These are phyloP conservation scores for Phytophthora colocasiae DNA, from an alignment of 352 stramenopile species.

Conservation along the genomic window DNA sequence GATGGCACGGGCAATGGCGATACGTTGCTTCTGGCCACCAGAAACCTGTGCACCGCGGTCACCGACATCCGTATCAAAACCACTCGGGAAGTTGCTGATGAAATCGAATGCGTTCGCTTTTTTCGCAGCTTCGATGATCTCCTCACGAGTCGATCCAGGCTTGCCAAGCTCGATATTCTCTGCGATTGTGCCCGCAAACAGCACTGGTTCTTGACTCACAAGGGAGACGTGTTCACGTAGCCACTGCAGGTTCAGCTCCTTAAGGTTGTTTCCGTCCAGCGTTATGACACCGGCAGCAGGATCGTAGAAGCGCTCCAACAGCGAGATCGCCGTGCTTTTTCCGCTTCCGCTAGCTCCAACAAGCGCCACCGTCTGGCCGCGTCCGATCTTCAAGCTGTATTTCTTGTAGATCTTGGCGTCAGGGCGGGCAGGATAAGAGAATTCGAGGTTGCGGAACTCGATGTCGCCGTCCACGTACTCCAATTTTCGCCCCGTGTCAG, in stretches of 20 bases:
- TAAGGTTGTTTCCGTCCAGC: conserved; percentile 39
- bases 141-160: conserved; percentile 37
- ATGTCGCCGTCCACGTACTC: conserved; percentile 41
- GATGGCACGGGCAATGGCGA: conserved; percentile 45
- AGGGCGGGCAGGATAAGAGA: conserved; percentile 42
- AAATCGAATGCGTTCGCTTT: conserved; percentile 51
- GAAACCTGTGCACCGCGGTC: conserved; percentile 46
- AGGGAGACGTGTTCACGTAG: conserved; percentile 43
- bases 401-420: conserved; percentile 54
- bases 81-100: conserved; percentile 40
- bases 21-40: conserved; percentile 46
- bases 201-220: conserved; percentile 45
- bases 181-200: conserved; percentile 45
- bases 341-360: conserved; percentile 44
- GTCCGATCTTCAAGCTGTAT: conserved; percentile 39
- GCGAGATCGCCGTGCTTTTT: conserved; percentile 45
- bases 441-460: conserved; percentile 43
- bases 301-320: conserved; percentile 48
- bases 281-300: conserved; percentile 37
- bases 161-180: conserved; percentile 49
- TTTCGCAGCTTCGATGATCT: conserved; percentile 44
- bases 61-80: conserved; percentile 45
- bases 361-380: conserved; percentile 45
- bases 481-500: conserved; percentile 26
- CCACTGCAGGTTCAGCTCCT: conserved; percentile 45